Conservation (phyloP, 106 monocot species). For the Agapanthus africanus region DNA sequence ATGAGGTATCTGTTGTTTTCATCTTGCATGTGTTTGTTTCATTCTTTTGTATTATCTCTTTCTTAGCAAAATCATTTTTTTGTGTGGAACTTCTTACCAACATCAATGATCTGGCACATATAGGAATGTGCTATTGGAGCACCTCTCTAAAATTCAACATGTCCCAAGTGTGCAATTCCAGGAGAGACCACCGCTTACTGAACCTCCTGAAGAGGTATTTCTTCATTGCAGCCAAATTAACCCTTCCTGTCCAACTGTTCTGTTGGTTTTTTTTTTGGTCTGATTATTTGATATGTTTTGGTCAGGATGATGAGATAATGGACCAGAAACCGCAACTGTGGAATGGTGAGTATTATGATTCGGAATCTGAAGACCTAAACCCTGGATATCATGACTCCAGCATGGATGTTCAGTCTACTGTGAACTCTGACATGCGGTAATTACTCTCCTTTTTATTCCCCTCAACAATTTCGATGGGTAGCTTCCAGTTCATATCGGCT, state of each 20-base stretch:
- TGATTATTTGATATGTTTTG: neutral
- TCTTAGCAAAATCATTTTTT: neutral
- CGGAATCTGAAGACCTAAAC: constrained; percentile 17
- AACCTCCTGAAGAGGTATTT: constrained; percentile 31
- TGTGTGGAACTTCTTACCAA: no score
- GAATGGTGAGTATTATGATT: constrained; percentile 28
- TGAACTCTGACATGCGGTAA: constrained; percentile 5
- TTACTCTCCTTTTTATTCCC: neutral
- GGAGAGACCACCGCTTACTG: constrained; percentile 31
- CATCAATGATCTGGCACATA: constrained; percentile 3
- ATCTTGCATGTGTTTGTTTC: neutral
- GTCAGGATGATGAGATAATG: constrained; percentile 21
- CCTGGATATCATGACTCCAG: constrained; percentile 6
- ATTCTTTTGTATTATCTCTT: neutral
- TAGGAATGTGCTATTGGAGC: constrained; percentile 33
- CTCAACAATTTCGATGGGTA: no score
- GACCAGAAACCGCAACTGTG: constrained; percentile 22
- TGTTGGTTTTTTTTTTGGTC: neutral
- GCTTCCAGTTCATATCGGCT: no score
- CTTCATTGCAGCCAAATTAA: neutral
- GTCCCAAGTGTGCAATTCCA: constrained; percentile 36
- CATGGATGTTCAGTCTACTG: neutral
- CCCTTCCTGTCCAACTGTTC: neutral
- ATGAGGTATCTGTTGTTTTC: constrained; percentile 30
- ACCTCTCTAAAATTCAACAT: constrained; percentile 34